Evolutionary conservation across 139 green algal genomes (phyloP).

Genomic region (Dunaliella primolecta): DNA sequence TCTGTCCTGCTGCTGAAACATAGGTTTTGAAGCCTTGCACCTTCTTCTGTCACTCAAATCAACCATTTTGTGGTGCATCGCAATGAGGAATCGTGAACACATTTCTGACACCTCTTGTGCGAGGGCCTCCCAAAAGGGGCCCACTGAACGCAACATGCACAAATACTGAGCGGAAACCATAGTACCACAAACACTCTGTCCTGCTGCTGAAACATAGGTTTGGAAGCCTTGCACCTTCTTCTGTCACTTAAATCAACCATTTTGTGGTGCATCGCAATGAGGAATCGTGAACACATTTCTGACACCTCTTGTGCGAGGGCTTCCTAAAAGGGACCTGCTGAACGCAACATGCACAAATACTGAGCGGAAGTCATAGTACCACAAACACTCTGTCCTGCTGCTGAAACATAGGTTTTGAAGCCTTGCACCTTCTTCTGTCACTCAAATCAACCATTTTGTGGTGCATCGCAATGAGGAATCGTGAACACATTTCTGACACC

Average conservation of each 20-base stretch:
- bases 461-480: constrained; percentile 7
- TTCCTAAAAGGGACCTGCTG: background rate
- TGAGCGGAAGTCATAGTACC: background rate
- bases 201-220: no score
- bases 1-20: no score
- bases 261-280: constrained; percentile 19
- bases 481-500: background rate
- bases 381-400: no score
- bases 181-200: no score
- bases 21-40: no score
- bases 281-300: background rate
- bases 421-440: no score
- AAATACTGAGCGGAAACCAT: background rate
- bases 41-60: no score
- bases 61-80: no score
- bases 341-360: background rate
- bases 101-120: background rate
- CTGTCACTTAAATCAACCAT: no score
- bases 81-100: background rate
- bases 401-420: no score
- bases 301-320: background rate
- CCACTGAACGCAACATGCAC: background rate
- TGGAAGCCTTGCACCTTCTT: no score
- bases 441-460: no score
- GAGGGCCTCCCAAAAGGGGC: background rate